phyloP scores from a whole-genome alignment of 305 asterid genomes.

The Nicotiana rustica region DNA sequence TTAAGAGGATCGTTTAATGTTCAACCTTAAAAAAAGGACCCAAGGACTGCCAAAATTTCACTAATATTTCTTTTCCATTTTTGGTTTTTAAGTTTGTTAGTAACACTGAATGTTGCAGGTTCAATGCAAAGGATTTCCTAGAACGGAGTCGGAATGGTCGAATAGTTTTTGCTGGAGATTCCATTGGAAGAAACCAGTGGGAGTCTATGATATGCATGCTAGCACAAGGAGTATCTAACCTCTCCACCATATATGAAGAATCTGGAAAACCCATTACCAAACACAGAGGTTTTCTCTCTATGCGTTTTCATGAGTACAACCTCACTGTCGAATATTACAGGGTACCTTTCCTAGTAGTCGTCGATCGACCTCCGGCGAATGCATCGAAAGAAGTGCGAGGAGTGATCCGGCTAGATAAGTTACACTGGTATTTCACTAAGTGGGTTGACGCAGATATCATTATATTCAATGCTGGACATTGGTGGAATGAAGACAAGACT shows the following conservation, averaged over 20 bases:
- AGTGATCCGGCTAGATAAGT: slow-evolving; percentile 63
- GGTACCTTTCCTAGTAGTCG: slow-evolving; percentile 73
- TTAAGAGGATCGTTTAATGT: too few relatives aligned
- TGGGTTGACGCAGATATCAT: slow-evolving; percentile 79
- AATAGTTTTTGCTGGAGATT: slow-evolving; percentile 88
- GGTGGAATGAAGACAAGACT: slow-evolving; percentile 96
- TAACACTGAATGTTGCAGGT: slow-evolving; percentile 49
- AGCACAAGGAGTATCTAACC: slow-evolving; percentile 67
- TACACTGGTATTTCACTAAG: slow-evolving; percentile 72
- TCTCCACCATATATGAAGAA: slow-evolving; percentile 65
- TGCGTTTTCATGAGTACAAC: slow-evolving; percentile 73
- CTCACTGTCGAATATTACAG: slow-evolving; percentile 83
- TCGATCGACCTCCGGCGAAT: slow-evolving; percentile 58
- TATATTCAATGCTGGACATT: slow-evolving; percentile 82
- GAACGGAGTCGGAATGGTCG: slow-evolving; percentile 59
- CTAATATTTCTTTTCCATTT: not conserved
- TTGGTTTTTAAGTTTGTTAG: not conserved
- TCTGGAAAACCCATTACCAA: slow-evolving; percentile 81
- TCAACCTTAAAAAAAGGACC: too few relatives aligned
- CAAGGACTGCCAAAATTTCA: not conserved
- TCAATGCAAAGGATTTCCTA: slow-evolving; percentile 67
- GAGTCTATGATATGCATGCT: slow-evolving; percentile 91
- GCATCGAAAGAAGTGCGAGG: slow-evolving; percentile 64
- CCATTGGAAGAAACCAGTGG: slow-evolving; percentile 97
- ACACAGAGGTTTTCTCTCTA: slow-evolving; percentile 81